These are phyloP conservation scores for Cyberlindnera euphorbiiphila DNA, from an alignment of 805 yeast species.

Conservation along the genomic window DNA sequence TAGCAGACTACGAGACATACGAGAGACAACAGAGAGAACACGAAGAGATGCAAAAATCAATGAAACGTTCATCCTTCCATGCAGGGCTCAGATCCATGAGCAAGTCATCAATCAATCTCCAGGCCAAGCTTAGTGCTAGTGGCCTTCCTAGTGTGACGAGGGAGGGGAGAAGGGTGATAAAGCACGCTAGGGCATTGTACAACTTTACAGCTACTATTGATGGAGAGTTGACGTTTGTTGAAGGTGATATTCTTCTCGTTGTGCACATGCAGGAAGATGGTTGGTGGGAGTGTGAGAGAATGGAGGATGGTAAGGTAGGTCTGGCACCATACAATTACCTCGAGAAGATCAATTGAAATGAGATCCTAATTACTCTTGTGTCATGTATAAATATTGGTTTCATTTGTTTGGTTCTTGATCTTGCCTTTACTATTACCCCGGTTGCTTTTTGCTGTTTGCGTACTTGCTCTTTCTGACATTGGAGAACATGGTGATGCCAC, in stretches of 20 bases:
- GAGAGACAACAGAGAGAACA: conserved; percentile 14
- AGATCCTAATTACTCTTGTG: neutral
- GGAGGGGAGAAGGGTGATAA: conserved; percentile 51
- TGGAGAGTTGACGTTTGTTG: conserved; percentile 56
- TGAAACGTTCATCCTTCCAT: conserved; percentile 27
- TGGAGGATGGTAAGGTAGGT: conserved; percentile 39
- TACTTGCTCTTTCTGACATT: neutral
- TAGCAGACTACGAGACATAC: conserved; percentile 12
- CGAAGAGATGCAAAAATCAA: conserved; percentile 7
- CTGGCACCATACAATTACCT: conserved; percentile 63
- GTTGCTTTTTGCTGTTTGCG: neutral
- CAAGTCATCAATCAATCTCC: conserved; percentile 24
- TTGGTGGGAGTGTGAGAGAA: conserved; percentile 70
- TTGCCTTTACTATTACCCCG: neutral
- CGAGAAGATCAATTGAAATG: conserved; percentile 22
- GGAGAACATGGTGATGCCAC: too few relatives aligned
- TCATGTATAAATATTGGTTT: neutral
- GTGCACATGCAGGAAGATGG: conserved; percentile 62
- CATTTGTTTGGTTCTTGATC: neutral
- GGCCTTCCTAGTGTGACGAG: conserved; percentile 45
- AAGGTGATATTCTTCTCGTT: conserved; percentile 52
- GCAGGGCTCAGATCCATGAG: conserved; percentile 25
- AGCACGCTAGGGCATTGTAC: conserved; percentile 51
- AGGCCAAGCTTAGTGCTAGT: conserved; percentile 23
- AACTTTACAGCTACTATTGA: conserved; percentile 58